Percentiles rank a stretch among this genome's conserved stretches.
Evolutionary conservation across 768 basidiomycete genomes (phyloP).

Genomic region (Tylopilus rubrobrunneus): DNA sequence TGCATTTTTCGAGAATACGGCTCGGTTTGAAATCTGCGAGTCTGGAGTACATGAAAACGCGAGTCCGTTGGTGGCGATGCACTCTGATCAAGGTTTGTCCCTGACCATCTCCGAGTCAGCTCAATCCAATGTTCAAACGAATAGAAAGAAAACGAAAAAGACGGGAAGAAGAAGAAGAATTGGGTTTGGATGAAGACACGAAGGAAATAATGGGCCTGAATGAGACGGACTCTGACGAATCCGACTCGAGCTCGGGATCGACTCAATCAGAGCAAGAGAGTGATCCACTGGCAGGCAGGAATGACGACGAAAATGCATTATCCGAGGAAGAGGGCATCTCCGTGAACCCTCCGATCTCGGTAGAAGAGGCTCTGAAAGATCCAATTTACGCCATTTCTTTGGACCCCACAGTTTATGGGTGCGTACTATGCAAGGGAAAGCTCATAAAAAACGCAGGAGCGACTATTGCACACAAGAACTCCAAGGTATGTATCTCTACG

Average conservation of each 20-base stretch:
- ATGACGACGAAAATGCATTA: slow-evolving; percentile 26
- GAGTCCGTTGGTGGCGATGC: slow-evolving; percentile 23
- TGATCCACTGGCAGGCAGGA: slow-evolving; percentile 16
- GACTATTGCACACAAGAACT: slow-evolving; percentile 53
- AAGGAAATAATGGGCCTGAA: slow-evolving; percentile 63
- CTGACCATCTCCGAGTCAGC: too few relatives aligned
- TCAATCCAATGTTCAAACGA: slow-evolving; percentile 67
- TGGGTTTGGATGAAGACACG: slow-evolving; percentile 60
- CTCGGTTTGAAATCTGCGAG: slow-evolving; percentile 17
- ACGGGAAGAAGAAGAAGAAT: slow-evolving; percentile 59
- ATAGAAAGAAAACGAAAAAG: slow-evolving; percentile 62
- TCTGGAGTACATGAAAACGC: slow-evolving; percentile 28
- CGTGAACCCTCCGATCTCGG: slow-evolving; percentile 45
- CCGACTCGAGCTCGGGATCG: slow-evolving; percentile 21
- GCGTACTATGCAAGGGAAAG: slow-evolving; percentile 71
- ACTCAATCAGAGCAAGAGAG: slow-evolving; percentile 15
- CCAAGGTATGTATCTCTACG: slow-evolving; percentile 51
- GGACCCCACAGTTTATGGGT: slow-evolving; percentile 53
- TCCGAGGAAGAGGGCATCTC: slow-evolving; percentile 21
- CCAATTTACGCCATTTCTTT: slow-evolving; percentile 59
- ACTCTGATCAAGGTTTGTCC: neutral
- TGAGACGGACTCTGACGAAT: slow-evolving; percentile 73
- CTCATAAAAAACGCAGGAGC: slow-evolving; percentile 57
- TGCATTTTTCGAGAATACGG: slow-evolving; percentile 13
- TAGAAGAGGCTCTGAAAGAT: slow-evolving; percentile 57